Evolutionary conservation across 1,284 basidiomycete species (phyloP), one percentile per base, ranked within the genome.

Genomic region (Naganishia sp.): DNA sequence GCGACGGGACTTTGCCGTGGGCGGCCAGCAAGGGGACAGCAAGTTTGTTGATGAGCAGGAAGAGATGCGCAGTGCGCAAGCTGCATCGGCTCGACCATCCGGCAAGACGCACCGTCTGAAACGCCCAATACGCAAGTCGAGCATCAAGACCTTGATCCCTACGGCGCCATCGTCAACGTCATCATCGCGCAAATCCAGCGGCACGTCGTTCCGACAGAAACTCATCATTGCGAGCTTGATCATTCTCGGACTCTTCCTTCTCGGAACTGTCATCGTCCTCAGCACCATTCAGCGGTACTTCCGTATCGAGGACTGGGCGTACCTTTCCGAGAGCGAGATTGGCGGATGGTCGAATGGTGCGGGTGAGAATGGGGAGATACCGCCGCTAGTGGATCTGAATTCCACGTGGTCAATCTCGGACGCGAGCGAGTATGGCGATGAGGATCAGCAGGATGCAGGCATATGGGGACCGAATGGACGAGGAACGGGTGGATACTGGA

Each of bases 201-300:
- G 51, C n/a, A 42, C 52, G 18, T 60, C 47, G n/a, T n/a, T 57
- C 41, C 62, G 62, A 17, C 70, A 72, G n/a, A 72, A 72, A 53
- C 58, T 72, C 9, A 78, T 90, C 64, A 86, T 89, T 79, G 81
- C 86, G 70, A 84, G 88, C 67, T 85, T 96, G 67, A 83, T 86
- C 73, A 77, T 96, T 71, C 87, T 96, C 71, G 89, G 85, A 63
- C 85, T 96, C 70, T 82, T 98, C 80, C 87, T 98, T 66, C 74
- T 92, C 45, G 94, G 94, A 58, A 98, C 95, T 35, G 87, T 97
- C 77, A 77, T 92, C 78, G 92, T 99, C 66, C 88, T 99, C 75
- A 90, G 90, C 17, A 91, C 92, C 31, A 86, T 96, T 52, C 90
- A 91, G 35, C 89, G 90, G 77, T 96, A 94, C 79, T 90, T 98